These are phyloP conservation scores for Mrakia blollopis DNA, from an alignment of 768 basidiomycete species.

Conservation along the genomic window DNA sequence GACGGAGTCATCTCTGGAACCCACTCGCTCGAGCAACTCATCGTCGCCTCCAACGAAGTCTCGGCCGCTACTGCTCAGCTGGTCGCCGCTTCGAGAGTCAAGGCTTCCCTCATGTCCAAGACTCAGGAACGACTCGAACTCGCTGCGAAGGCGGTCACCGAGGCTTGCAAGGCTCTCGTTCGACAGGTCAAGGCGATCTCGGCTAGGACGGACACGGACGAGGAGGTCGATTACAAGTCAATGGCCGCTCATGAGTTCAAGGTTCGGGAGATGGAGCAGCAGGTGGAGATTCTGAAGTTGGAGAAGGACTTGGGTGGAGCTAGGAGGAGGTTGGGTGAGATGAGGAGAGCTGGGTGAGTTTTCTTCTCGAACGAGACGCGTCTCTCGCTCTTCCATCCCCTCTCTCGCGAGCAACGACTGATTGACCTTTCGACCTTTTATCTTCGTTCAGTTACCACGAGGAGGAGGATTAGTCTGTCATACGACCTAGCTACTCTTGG, in stretches of 20 bases:
- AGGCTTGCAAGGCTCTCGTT: constrained; percentile 94
- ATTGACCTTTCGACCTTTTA: neutral
- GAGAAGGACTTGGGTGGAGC: constrained; percentile 85
- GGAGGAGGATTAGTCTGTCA: constrained; percentile 19
- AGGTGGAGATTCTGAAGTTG: constrained; percentile 93
- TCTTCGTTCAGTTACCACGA: constrained; percentile 19
- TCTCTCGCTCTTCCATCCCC: neutral
- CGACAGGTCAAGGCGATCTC: constrained; percentile 93
- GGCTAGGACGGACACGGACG: constrained; percentile 72
- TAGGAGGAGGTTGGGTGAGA: constrained; percentile 44
- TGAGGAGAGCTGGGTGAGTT: constrained; percentile 36
- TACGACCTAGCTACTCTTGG: neutral
- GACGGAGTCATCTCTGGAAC: constrained; percentile 96
- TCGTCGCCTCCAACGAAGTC: constrained; percentile 99
- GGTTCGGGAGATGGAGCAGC: constrained; percentile 96
- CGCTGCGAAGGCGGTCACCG: constrained; percentile 95
- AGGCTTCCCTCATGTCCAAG: constrained; percentile 96
- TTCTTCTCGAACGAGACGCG: neutral
- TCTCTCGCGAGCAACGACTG: neutral
- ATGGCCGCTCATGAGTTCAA: constrained; percentile 96
- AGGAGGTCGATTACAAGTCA: constrained; percentile 76
- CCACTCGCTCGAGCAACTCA: constrained; percentile 95
- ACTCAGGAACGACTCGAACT: constrained; percentile 93
- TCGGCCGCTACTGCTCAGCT: constrained; percentile 95
- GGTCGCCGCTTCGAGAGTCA: constrained; percentile 96